Evolutionary conservation across 1,139 yeast species (phyloP).

Genomic region (Petasospora rhodanensis): DNA sequence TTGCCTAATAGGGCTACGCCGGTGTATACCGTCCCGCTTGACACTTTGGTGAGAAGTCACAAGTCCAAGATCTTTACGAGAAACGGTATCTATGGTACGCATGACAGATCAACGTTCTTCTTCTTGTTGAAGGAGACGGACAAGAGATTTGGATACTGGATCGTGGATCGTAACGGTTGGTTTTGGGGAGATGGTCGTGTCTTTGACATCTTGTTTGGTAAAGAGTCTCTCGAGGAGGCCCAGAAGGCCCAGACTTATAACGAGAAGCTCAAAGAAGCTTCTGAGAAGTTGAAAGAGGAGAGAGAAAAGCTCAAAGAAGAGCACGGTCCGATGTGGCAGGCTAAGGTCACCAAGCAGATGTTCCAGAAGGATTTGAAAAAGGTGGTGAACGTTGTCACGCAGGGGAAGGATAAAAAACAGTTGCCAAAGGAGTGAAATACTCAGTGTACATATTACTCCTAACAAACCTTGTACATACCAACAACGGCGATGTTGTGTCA

Average conservation of each 20-base stretch:
- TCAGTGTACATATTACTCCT: too few relatives aligned
- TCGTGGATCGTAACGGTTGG: constrained; percentile 79
- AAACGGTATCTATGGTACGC: constrained; percentile 81
- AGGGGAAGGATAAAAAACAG: constrained; percentile 6
- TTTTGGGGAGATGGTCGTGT: constrained; percentile 92
- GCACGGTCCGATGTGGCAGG: constrained; percentile 22
- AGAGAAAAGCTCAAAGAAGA: constrained; percentile 16
- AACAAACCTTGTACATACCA: too few relatives aligned
- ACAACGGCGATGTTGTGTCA: too few relatives aligned
- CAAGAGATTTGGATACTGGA: constrained; percentile 54
- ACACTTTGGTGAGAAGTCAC: constrained; percentile 49
- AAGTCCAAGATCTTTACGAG: constrained; percentile 77
- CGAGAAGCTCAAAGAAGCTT: constrained; percentile 28
- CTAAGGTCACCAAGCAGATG: constrained; percentile 18
- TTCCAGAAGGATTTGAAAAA: constrained; percentile 18
- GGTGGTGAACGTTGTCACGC: constrained; percentile 14
- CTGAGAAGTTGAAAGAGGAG: constrained; percentile 17
- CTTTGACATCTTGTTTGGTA: constrained; percentile 74
- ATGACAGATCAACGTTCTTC: constrained; percentile 69
- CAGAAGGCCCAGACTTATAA: constrained; percentile 75
- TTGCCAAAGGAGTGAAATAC: constrained; percentile 5
- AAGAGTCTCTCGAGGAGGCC: constrained; percentile 69
- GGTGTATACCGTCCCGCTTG: constrained; percentile 61
- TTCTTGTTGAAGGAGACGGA: constrained; percentile 61
- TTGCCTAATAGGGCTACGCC: constrained; percentile 78